A percentile compares a stretch with the other conserved stretches of the same genome.
Conservation (phyloP, 176 grass and related monocot genomes). For the maize (Zea mays) region DNA sequence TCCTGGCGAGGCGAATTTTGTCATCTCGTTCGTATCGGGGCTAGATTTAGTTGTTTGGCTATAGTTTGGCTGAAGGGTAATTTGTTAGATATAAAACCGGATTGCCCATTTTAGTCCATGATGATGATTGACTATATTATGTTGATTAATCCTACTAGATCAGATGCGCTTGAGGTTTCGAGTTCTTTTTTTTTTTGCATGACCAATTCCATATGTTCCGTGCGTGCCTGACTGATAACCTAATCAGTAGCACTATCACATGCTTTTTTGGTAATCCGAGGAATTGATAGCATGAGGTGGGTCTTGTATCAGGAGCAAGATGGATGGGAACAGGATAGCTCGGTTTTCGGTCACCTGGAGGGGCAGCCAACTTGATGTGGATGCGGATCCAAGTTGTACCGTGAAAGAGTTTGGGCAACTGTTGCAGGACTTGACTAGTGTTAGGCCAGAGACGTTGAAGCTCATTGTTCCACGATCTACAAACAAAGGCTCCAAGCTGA, state of each 20-base stretch:
- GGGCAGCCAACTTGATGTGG: conserved; percentile 65
- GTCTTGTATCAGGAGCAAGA: conserved; percentile 29
- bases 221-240: background rate
- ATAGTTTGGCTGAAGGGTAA: background rate
- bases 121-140: background rate
- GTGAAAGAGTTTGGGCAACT: conserved; percentile 81
- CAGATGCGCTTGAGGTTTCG: background rate
- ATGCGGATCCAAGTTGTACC: conserved; percentile 62
- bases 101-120: background rate
- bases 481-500: conserved; percentile 80
- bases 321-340: conserved; percentile 53
- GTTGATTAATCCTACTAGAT: background rate
- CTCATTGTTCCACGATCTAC: conserved; percentile 71
- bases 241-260: background rate
- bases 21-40: conserved; percentile 2
- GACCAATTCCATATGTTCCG: conserved; percentile 5
- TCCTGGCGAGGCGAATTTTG: background rate
- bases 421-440: conserved; percentile 77
- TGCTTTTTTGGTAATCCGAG: background rate
- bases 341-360: conserved; percentile 80
- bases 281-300: conserved; percentile 16
- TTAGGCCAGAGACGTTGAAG: conserved; percentile 83
- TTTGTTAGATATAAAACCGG: background rate
- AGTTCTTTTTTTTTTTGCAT: background rate
- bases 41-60: background rate